Evolutionary conservation across 2,329 filamentous ascomycete genomes (phyloP), one percentile per base, ranked within the genome.

Genomic region (Ophidiomyces ophidiicola): DNA sequence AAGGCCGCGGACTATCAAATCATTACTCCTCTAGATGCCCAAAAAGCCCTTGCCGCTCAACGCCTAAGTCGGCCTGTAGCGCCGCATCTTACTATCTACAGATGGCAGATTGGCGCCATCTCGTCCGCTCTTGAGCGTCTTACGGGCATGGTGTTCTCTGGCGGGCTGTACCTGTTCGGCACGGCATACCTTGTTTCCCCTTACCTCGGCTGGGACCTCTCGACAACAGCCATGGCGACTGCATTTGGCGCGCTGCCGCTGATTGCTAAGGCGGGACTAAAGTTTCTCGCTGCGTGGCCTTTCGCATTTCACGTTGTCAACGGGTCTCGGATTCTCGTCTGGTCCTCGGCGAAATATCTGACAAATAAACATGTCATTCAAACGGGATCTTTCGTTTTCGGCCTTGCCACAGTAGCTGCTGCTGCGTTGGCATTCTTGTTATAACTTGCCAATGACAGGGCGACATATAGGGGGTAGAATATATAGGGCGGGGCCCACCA

Each of bases 31-130:
- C n/a, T 34, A 38, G 28, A 41, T 19, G 32, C 19, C 15, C 42
- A 28, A 7, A 23, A 41, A 12, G 15, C 92, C 63, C 82, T 94
- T 57, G 78, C 74, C 53, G 68, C 75, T 55, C 87, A 94, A 70
- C 87, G 87, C 54, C 71, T 80, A 37, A 64, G 71, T 54, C 87
- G 87, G 34, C 87, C 87, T 57, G 71, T 93, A 52, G 72, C 84
- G 25, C 87, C 87, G 41, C 85, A 94, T 59, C 74, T 94, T 46
- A 59, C 66, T 55, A 86, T 92, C 72, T 94, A 94, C 76, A 73
- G 76, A 62, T 74, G 79, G 44, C 77, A 83, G 62, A 82, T 94
- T 65, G 90, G 83, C 51, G 93, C 78, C 78, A 79, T 83, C 61
- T 70, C 71, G 50, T 78, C 77, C 50, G 76, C 69, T 42, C 71